These are phyloP conservation scores for Immersiporthe knoxdaviesiana DNA, from an alignment of 2,329 filamentous ascomycete species.

Conservation along the genomic window DNA sequence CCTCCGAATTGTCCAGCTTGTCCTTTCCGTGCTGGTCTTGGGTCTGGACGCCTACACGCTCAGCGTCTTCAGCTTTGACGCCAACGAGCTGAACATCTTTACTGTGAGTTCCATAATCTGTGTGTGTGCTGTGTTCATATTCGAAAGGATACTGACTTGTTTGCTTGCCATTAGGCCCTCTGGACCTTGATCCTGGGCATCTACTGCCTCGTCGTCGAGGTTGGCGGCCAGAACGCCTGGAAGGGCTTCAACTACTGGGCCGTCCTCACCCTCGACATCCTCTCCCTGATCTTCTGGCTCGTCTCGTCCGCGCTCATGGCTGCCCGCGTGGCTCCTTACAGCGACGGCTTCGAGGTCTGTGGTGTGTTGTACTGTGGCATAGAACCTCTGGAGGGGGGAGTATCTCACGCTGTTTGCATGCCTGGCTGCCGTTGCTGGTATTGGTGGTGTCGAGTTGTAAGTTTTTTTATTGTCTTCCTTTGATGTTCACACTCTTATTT, in stretches of 20 bases:
- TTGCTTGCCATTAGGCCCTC: conserved; percentile 40
- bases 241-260: conserved; percentile 56
- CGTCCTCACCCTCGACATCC: conserved; percentile 53
- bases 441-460: conserved; percentile 51
- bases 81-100: conserved; percentile 41
- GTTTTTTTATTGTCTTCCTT: conserved; percentile 29
- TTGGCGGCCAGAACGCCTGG: conserved; percentile 40
- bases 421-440: conserved; percentile 42
- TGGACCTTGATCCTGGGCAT: conserved; percentile 49
- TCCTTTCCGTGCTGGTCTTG: conserved; percentile 50
- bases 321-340: conserved; percentile 38
- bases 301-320: conserved; percentile 48
- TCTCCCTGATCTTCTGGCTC: conserved; percentile 58
- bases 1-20: conserved; percentile 50
- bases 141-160: no score
- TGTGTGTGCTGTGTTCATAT: no score
- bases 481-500: background rate
- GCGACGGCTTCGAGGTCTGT: conserved; percentile 32
- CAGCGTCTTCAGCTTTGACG: conserved; percentile 40
- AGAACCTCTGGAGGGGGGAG: conserved; percentile 30
- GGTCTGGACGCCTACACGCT: conserved; percentile 52
- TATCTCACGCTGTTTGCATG: conserved; percentile 33
- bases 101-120: conserved; percentile 44
- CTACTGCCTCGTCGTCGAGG: conserved; percentile 52
- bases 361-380: conserved; percentile 34